These are phyloP conservation scores for Sonneratia caseolaris DNA, from an alignment of 345 rosid genomes.

Conservation along the genomic window DNA sequence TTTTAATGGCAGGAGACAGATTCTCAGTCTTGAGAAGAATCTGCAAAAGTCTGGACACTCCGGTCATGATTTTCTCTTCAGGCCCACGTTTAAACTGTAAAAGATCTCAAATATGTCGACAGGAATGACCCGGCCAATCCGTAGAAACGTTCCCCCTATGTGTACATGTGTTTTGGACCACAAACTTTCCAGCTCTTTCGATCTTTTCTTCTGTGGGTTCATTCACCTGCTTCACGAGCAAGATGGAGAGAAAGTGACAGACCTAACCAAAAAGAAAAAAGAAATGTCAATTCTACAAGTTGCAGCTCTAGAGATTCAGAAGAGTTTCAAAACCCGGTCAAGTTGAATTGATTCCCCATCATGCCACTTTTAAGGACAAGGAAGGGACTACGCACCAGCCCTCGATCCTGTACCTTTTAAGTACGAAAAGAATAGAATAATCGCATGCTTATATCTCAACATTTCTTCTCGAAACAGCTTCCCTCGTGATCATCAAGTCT, in stretches of 20 bases:
- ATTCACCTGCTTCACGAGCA: background rate
- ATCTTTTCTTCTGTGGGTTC: too few relatives aligned
- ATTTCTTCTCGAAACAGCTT: too few relatives aligned
- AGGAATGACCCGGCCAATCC: too few relatives aligned
- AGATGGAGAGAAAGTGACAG: background rate
- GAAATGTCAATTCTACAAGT: background rate
- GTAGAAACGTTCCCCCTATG: too few relatives aligned
- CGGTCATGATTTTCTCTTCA: background rate
- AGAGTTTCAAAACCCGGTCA: background rate
- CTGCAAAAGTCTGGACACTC: background rate
- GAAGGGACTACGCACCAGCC: background rate
- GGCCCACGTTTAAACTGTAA: too few relatives aligned
- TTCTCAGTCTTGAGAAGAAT: background rate
- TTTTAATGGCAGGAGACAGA: background rate
- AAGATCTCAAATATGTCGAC: too few relatives aligned
- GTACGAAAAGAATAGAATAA: background rate
- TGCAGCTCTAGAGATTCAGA: background rate
- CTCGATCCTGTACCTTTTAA: too few relatives aligned
- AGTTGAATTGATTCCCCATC: background rate
- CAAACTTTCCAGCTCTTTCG: too few relatives aligned
- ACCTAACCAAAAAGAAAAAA: background rate
- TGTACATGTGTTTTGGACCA: too few relatives aligned
- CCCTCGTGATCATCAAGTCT: too few relatives aligned
- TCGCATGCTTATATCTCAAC: background rate
- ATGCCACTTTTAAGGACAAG: background rate